Base-by-base conservation (phyloP, 2,329 filamentous ascomycete genomes). In the Clarireedia hainanense region DNA sequence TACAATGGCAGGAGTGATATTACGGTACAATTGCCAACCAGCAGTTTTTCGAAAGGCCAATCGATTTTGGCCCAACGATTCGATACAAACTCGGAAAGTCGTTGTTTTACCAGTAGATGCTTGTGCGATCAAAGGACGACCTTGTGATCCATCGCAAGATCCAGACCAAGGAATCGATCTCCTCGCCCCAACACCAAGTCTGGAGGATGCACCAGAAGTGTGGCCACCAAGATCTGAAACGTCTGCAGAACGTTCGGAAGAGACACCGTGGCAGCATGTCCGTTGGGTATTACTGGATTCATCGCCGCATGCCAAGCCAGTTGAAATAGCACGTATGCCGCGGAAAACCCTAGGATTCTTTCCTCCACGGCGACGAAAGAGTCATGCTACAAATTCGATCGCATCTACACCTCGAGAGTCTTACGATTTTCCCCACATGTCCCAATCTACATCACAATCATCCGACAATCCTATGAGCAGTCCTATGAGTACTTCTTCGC, bases 61-160 rank as follows among this genome's bases (percentile, higher is more conserved):
- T 69, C 84, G 94, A 10, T 84, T 99, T 66, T 99, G 94, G 94
- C 89, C 91, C 6, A 89, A 91, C 61, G 94, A 97, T 68, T 90
- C 84, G 60, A 86, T 97, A 37, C 92, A 96, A 69, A 83, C 85
- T 48, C 84, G 91, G 57, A 89, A 89, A 65, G 85, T 83, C 61
- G 79, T 99, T 15, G 79, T 91, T 7, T 75, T 99, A 52, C 94
- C 94, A 0, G 89, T 97, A 4, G 91, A 96, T 69, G 87, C 89
- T 42, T 97, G 92, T 70, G 85, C 87, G 43, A 77, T 91, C 43
- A 94, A 91, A 67, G 91, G 92, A 30, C 80, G 84, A 50, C 80
- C 80, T 15, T 84, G 81, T 65, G 77, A 81, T n/a, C 81, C 73
- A 1, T 66, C 70, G 17, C 37, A 67, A 73, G 42, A 68, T 55